phyloP scores from a whole-genome alignment of 805 yeast species.

The Sugiyamaella chiloensis region DNA sequence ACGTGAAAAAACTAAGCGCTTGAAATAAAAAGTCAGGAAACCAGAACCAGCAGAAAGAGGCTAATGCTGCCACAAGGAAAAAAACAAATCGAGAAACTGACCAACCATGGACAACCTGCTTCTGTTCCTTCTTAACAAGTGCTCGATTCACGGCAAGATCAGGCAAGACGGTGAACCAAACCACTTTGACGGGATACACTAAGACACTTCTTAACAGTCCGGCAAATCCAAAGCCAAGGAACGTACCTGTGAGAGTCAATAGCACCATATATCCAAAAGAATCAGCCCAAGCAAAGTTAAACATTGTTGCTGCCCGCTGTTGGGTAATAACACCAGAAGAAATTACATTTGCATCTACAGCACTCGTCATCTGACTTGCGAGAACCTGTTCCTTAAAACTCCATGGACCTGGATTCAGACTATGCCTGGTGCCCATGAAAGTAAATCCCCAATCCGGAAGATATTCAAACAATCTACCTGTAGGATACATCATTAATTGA shows the following conservation, averaged over 20 bases:
- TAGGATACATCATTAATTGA: constrained; percentile 52
- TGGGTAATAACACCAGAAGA: too few species aligned
- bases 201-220: constrained; percentile 53
- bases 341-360: too few species aligned
- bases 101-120: constrained; percentile 53
- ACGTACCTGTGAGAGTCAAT: constrained; percentile 46
- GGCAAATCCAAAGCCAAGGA: constrained; percentile 51
- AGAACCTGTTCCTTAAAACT: constrained; percentile 63
- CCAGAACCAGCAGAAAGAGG: constrained; percentile 58
- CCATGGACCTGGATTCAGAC: constrained; percentile 65
- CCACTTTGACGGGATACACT: constrained; percentile 42
- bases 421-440: constrained; percentile 39
- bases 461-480: constrained; percentile 41
- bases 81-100: constrained; percentile 50
- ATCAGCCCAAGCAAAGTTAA: too few species aligned
- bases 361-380: too few species aligned
- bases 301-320: too few species aligned
- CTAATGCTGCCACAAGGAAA: constrained; percentile 42
- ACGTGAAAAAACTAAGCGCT: constrained; percentile 60
- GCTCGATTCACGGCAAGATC: constrained; percentile 53
- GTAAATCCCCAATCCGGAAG: constrained; percentile 43
- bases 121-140: constrained; percentile 39
- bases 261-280: constrained; percentile 44
- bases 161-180: constrained; percentile 55
- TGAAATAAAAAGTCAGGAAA: constrained; percentile 64